Evolutionary conservation across 2,329 filamentous ascomycete genomes (phyloP), one percentile per base, ranked within the genome.

Genomic region (Triangularia setosa): DNA sequence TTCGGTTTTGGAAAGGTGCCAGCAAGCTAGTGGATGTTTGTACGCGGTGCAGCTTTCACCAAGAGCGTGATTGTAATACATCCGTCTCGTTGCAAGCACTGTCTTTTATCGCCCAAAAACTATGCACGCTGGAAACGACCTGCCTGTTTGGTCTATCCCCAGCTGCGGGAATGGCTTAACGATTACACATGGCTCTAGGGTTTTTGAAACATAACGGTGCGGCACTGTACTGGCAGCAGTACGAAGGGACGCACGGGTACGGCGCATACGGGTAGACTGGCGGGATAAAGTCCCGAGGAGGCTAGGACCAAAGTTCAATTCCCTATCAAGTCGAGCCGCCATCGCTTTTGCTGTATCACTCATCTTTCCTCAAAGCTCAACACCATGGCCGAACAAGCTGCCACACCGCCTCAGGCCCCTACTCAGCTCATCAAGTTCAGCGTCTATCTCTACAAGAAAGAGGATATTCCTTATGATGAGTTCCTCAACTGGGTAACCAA

Each of bases 391-490:
- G 40, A 48, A 2, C 40, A 48, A 48, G n/a, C 40, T 21, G 40
- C 40, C 40, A n/a, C 40, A 21, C 18, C 18, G 18, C n/a, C 40
- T 14, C 40, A 48, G 12, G n/a, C n/a, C 7, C 40, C 40, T 12
- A 48, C 40, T 48, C 59, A 55, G 27, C 59, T 61, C n/a, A 24
- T 61, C 28, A 61, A 61, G 30, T 28, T 61, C 30, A 33, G 55
- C 14, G 52, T 61, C 21, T 61, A 53, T 16, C 52, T 61, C 12
- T 61, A 56, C 60, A 61, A 56, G 24, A 55, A 61, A n/a, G 52
- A 61, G 16, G 60, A 56, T 23, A 27, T 61, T n/a, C 21, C 52
- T n/a, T 55, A 35, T 33, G 60, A 61, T 18, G 60, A 61, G 14
- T 61, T 61, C 9, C 9, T 56, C 9, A 57, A 56, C 8, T 61